Evolutionary conservation across 768 basidiomycete species (phyloP).

Genomic region (Hypholoma fasciculare): DNA sequence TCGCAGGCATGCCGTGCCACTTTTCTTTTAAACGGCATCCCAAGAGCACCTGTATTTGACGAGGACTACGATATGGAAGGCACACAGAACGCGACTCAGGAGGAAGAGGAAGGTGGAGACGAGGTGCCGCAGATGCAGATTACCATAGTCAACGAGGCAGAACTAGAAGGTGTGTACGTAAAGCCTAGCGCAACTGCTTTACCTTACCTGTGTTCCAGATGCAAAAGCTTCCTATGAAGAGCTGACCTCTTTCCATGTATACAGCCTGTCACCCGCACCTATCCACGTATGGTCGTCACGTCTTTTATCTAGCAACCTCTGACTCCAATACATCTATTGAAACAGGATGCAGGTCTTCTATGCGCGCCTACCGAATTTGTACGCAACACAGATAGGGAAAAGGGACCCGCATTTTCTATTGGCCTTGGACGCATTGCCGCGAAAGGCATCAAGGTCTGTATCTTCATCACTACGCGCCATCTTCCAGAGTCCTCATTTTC

Average conservation of each 20-base stretch:
- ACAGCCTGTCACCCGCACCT: conserved; percentile 68
- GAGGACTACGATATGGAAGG: conserved; percentile 23
- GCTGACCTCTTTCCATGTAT: conserved; percentile 62
- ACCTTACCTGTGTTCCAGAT: conserved; percentile 35
- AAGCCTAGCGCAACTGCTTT: background rate
- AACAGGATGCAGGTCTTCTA: conserved; percentile 46
- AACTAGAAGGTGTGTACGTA: conserved; percentile 57
- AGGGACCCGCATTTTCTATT: conserved; percentile 38
- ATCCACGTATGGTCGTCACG: conserved; percentile 47
- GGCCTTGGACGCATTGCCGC: conserved; percentile 47
- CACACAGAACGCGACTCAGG: conserved; percentile 13
- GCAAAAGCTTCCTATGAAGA: conserved; percentile 52
- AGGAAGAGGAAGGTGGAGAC: conserved; percentile 37
- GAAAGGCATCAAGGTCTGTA: conserved; percentile 41
- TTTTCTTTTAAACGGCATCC: conserved; percentile 67
- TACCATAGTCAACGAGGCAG: conserved; percentile 60
- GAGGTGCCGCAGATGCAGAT: conserved; percentile 49
- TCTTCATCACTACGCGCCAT: too few species aligned
- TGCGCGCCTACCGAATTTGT: conserved; percentile 40
- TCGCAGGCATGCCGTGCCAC: conserved; percentile 58
- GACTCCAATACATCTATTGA: background rate
- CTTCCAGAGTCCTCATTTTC: background rate
- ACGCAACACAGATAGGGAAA: conserved; percentile 39
- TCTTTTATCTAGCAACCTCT: conserved; percentile 3
- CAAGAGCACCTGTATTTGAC: conserved; percentile 2